Evolutionary conservation across 768 basidiomycete species (phyloP), one percentile per base, ranked within the genome.

Genomic region (Aureoboletus auriporus): DNA sequence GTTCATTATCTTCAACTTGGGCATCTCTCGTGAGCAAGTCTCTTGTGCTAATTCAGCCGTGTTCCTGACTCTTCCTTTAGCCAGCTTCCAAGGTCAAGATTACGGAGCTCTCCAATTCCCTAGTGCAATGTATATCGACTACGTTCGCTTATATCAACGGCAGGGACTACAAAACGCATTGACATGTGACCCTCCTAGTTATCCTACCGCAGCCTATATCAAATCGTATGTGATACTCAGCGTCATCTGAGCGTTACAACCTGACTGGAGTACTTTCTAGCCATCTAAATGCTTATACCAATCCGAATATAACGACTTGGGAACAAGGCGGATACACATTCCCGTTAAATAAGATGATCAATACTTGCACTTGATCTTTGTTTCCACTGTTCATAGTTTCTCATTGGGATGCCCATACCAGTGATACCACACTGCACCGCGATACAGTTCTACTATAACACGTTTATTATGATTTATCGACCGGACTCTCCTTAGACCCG

Each of bases 231-330:
- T 56, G 30, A 38, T 33, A 4, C 8, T 63, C 31, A 6, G 14
- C 40, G 29, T 36, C 41, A 36, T 46, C 26, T 36, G 28, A 42
- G 20, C 4, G 36, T 4, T 16, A 42, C 34, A 5, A 46, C 46
- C 48, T 57, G 29, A 65, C 38, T 33, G 8, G 36, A 40, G n/a
- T 38, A 13, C 14, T 42, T 36, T 40, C 16, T 39, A 67, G 67
- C 30, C 66, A 67, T 61, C 49, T 71, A 39, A 74, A 78, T 43
- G 77, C 86, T 44, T 95, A 93, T 61, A 74, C 68, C 46, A 83
- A 96, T 63, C 74, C 91, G 16, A 93, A 95, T 61, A 66, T 90
- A 38, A 94, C 93, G 27, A 88, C 86, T 40, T 95, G 93, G 93
- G 74, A 71, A 3, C 75, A 79, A 55, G 91, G 84, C 1, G 88